Evolutionary conservation across 306 rosid genomes (phyloP).

Genomic region (Castanea sativa): DNA sequence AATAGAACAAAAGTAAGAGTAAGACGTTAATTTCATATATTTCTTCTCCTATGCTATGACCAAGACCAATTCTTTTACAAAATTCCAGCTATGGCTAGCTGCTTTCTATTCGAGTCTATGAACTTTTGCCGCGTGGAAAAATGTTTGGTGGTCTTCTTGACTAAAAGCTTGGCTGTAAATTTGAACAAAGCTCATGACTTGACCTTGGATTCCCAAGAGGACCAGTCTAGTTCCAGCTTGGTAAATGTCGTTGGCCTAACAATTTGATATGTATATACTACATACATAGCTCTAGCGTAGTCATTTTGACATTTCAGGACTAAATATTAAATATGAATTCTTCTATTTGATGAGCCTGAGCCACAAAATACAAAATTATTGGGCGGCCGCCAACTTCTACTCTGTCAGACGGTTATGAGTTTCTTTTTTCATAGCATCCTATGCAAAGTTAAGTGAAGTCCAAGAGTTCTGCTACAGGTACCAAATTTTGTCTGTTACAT

Average conservation of each 20-base stretch:
- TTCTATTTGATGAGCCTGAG: neutral
- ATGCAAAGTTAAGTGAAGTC: conserved; percentile 1
- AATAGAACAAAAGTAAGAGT: neutral
- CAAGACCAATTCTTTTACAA: neutral
- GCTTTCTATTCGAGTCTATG: neutral
- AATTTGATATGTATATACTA: conserved; percentile 4
- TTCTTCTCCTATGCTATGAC: neutral
- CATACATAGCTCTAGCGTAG: neutral
- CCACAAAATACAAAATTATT: neutral
- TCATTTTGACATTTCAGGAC: conserved; percentile 7
- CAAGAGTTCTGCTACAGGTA: too few species aligned
- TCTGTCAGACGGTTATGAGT: conserved; percentile 20
- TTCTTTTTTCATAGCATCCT: conserved; percentile 16
- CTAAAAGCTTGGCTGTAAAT: neutral
- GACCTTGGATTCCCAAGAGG: conserved; percentile 33
- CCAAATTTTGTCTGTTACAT: too few species aligned
- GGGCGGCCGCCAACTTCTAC: conserved; percentile 8
- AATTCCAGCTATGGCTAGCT: neutral
- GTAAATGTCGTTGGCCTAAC: neutral
- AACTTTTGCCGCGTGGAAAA: conserved; percentile 19
- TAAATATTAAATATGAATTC: neutral
- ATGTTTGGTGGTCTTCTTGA: conserved; percentile 20
- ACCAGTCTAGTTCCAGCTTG: neutral
- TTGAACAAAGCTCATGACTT: neutral
- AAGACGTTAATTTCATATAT: neutral